These are phyloP conservation scores for Litchi chinensis DNA, from an alignment of 345 rosid species.

Conservation along the genomic window DNA sequence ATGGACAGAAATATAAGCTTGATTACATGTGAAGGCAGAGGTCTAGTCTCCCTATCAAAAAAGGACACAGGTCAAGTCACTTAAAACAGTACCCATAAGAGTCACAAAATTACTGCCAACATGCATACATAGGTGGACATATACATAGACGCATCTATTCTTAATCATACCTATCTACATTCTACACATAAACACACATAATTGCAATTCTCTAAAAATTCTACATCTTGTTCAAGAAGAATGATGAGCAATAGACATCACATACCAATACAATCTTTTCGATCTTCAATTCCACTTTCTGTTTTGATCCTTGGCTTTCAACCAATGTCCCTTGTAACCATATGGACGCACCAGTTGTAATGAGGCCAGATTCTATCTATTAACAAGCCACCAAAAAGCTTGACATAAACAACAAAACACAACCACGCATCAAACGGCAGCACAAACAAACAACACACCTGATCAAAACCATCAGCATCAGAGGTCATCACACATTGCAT, in stretches of 20 bases:
- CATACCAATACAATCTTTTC: constrained; percentile 77
- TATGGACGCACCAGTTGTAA: constrained; percentile 83
- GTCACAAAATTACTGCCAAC: background rate
- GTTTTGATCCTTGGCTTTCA: constrained; percentile 90
- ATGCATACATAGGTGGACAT: background rate
- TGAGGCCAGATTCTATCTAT: constrained; percentile 82
- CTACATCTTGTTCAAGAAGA: background rate
- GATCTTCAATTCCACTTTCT: constrained; percentile 85
- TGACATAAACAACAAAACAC: constrained; percentile 17
- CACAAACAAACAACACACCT: constrained; percentile 45
- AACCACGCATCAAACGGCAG: background rate
- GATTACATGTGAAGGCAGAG: background rate
- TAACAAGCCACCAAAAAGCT: constrained; percentile 29
- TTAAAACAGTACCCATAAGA: background rate
- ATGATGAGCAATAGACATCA: background rate
- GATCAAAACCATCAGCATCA: constrained; percentile 89
- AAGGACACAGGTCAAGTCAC: background rate
- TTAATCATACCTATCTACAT: background rate
- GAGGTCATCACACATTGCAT: constrained; percentile 91
- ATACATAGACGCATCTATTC: background rate
- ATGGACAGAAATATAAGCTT: background rate
- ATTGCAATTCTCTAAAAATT: background rate
- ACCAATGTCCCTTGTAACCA: constrained; percentile 81
- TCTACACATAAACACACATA: background rate
- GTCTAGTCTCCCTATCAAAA: background rate